These are phyloP conservation scores for Melastoma malabathricum DNA, from an alignment of 345 rosid species.

Conservation along the genomic window DNA sequence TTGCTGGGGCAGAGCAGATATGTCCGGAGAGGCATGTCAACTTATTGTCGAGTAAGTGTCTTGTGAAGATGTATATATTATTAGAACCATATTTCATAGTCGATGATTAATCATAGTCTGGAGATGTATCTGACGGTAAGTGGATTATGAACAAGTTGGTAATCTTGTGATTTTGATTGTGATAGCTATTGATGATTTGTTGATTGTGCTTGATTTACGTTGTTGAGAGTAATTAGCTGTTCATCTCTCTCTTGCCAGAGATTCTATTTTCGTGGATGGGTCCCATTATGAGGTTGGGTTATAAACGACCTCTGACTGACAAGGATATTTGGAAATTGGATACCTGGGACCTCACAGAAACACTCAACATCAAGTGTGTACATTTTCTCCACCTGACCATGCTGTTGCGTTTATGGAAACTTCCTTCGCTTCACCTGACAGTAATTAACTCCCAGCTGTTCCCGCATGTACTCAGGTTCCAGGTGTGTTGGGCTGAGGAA, in stretches of 20 bases:
- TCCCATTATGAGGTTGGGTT: conserved; percentile 83
- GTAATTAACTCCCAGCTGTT: background rate
- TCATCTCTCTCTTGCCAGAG: conserved; percentile 19
- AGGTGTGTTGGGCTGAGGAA: conserved; percentile 80
- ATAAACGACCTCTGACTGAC: conserved; percentile 76
- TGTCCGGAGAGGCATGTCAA: conserved; percentile 80
- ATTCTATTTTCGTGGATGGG: conserved; percentile 70
- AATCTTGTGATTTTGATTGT: too few relatives aligned
- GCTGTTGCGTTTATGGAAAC: too few relatives aligned
- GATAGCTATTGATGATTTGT: too few relatives aligned
- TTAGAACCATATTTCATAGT: background rate
- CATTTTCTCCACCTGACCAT: conserved; percentile 4
- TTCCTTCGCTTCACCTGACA: too few relatives aligned
- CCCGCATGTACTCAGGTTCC: conserved; percentile 42
- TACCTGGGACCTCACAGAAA: conserved; percentile 85
- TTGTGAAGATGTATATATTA: conserved; percentile 3
- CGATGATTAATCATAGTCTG: too few relatives aligned
- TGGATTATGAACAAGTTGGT: too few relatives aligned
- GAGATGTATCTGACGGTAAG: too few relatives aligned
- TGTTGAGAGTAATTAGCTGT: background rate
- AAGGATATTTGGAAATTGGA: conserved; percentile 93
- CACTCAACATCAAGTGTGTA: conserved; percentile 47
- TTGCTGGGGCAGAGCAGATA: conserved; percentile 77
- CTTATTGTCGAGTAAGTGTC: conserved; percentile 64
- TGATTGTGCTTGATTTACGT: too few relatives aligned